Conservation (phyloP, 2,329 filamentous ascomycete genomes). For the Apiospora phragmitis region DNA sequence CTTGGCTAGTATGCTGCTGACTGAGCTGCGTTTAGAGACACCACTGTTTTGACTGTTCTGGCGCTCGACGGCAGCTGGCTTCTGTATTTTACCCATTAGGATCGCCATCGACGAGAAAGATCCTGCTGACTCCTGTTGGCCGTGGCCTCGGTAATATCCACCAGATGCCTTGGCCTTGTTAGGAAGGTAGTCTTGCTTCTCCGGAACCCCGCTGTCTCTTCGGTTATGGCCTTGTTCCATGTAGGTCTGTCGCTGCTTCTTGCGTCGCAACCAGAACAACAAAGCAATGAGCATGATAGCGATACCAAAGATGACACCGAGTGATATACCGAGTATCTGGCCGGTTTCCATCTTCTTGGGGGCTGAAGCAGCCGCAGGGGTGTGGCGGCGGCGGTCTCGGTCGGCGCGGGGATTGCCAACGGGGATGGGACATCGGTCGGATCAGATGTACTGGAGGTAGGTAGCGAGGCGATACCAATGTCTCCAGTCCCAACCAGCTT, state of each 20-base stretch:
- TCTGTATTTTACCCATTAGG: slow-evolving; percentile 62
- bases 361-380: slow-evolving; percentile 25
- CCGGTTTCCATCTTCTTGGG: slow-evolving; percentile 40
- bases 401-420: slow-evolving; percentile 25
- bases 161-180: slow-evolving; percentile 44
- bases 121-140: slow-evolving; percentile 51
- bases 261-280: slow-evolving; percentile 69
- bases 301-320: slow-evolving; percentile 79
- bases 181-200: slow-evolving; percentile 57
- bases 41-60: slow-evolving; percentile 57
- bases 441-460: slow-evolving; percentile 20
- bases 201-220: slow-evolving; percentile 44
- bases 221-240: slow-evolving; percentile 46
- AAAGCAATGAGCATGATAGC: slow-evolving; percentile 69
- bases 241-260: slow-evolving; percentile 54
- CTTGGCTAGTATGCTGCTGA: slow-evolving; percentile 59
- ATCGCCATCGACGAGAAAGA: slow-evolving; percentile 67
- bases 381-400: slow-evolving; percentile 12
- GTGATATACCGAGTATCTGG: slow-evolving; percentile 75
- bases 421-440: slow-evolving; percentile 26
- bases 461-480: slow-evolving; percentile 27
- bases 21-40: slow-evolving; percentile 52
- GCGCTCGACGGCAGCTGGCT: slow-evolving; percentile 32
- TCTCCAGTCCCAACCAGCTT: slow-evolving; percentile 48
- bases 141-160: slow-evolving; percentile 52